Base-by-base conservation (phyloP, 257 asterid genomes). In the Solanum tarapatanum region DNA sequence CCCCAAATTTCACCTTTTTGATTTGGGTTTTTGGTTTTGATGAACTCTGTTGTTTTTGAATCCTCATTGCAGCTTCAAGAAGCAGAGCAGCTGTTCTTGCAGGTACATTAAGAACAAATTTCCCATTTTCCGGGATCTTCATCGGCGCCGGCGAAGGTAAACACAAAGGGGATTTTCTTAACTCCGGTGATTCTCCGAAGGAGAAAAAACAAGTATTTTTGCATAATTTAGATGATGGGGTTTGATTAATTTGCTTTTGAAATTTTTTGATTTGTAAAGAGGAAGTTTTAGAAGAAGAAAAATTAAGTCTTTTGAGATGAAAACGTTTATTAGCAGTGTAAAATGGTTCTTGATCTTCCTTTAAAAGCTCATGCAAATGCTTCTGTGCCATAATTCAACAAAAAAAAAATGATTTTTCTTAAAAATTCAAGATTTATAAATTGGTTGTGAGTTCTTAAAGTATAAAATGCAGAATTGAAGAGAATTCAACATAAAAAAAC, bases 321-420 rank as follows among this genome's bases (percentile, higher is more conserved):
- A 91, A 90, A 58, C 91, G 92, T 39, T 87, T 82, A 32, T 94
- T 94, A 4, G 94, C 86, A 41, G 92, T 91, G 94, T 94, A 92
- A 70, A 96, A 96, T 2, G 98, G 99, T 37, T 96, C 98, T 82
- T 96, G 98, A 82, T 96, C 98, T 74, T 96, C 94, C 76, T 90
- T 87, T 11, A 96, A 90, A 1, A 96, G 94, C 93, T 95, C 97
- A 86, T 92, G 93, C 43, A 94, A 84, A 87, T 91, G 92, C 87
- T 91, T 92, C 41, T 83, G 84, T 73, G 91, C 90, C 93, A 90
- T 93, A 74, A 87, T 89, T 82, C 16, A 24, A 32, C 36, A 1
- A 69, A 11, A 11, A 37, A 23, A 45, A 60, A 43, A 55, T 0
- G 74, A 21, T 17, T 30, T 60, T 35, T 66, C n/a, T 11, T 11